phyloP scores from a whole-genome alignment of 768 basidiomycete species.

The Brasilioporus rufonigricans region DNA sequence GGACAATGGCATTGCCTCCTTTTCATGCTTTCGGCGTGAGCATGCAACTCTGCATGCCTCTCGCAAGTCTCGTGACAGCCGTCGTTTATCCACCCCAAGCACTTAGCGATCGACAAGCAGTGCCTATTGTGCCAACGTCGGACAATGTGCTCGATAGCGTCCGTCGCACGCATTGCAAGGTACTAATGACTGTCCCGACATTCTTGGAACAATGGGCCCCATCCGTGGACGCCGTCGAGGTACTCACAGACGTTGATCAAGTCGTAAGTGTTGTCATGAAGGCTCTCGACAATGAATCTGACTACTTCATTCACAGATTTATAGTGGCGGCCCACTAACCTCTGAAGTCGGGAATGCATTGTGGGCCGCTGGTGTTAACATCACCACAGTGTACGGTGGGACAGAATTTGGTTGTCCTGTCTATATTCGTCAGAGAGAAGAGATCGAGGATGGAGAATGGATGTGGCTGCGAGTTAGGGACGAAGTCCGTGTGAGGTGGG shows the following conservation, averaged over 20 bases:
- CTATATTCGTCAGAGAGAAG: not conserved
- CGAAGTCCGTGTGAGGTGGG: conserved; percentile 21
- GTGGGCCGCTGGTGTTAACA: conserved; percentile 10
- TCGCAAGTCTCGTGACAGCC: conserved; percentile 27
- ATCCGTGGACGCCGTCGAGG: conserved; percentile 21
- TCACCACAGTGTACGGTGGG: conserved; percentile 12
- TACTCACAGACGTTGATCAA: conserved; percentile 23
- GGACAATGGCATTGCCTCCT: conserved; percentile 34
- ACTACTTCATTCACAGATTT: conserved; percentile 1
- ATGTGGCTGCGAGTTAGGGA: conserved; percentile 6
- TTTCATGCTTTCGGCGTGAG: conserved; percentile 40
- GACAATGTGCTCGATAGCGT: conserved; percentile 17
- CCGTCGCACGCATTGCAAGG: conserved; percentile 1
- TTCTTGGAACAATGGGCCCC: conserved; percentile 25
- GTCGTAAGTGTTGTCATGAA: conserved; percentile 25
- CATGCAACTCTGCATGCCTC: conserved; percentile 30
- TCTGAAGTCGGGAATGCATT: conserved; percentile 13
- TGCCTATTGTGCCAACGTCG: conserved; percentile 15
- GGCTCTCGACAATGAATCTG: too few relatives aligned
- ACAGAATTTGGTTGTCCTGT: conserved; percentile 17
- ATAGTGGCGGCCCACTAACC: conserved; percentile 12
- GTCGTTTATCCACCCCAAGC: conserved; percentile 34
- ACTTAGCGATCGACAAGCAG: not conserved
- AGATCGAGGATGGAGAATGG: conserved; percentile 18
- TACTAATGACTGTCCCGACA: conserved; percentile 16